A percentile compares a stretch with the other conserved stretches of the same genome.
Conservation (phyloP, 148 eudicot genomes). For the Polygonum maritimum region DNA sequence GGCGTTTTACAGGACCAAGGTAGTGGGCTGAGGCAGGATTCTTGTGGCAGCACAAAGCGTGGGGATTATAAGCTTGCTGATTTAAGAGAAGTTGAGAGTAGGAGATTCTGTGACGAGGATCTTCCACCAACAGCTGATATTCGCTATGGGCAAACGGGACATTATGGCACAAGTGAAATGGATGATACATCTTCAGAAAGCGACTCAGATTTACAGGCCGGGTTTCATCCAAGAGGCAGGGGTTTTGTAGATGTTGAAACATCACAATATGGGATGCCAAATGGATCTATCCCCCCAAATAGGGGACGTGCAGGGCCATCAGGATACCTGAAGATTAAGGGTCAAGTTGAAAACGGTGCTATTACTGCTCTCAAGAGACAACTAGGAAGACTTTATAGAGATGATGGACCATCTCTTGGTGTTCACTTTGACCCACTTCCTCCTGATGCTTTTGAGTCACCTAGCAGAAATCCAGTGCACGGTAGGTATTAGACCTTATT, state of each 20-base stretch:
- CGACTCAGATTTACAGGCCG: conserved; percentile 43
- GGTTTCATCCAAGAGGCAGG: conserved; percentile 26
- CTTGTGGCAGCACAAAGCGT: conserved; percentile 94
- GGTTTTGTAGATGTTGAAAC: conserved; percentile 25
- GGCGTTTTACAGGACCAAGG: conserved; percentile 75
- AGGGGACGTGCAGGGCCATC: conserved; percentile 60
- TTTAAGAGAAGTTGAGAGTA: conserved; percentile 74
- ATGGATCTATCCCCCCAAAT: conserved; percentile 23
- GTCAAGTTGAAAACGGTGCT: conserved; percentile 66
- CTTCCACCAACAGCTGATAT: conserved; percentile 35
- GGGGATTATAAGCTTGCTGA: conserved; percentile 53
- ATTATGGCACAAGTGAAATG: conserved; percentile 29
- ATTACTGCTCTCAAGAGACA: conserved; percentile 92
- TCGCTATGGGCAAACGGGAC: conserved; percentile 39
- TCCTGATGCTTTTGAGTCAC: conserved; percentile 83
- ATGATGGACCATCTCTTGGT: conserved; percentile 87
- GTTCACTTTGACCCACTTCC: conserved; percentile 87
- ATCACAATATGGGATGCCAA: conserved; percentile 37
- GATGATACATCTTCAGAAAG: conserved; percentile 82
- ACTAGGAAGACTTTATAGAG: conserved; percentile 63
- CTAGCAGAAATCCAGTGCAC: conserved; percentile 28
- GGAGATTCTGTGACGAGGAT: conserved; percentile 39
- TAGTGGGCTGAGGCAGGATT: conserved; percentile 84
- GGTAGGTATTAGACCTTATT: conserved; percentile 26
- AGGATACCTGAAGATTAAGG: conserved; percentile 88